Evolutionary conservation across 805 yeast species (phyloP).

Genomic region (Wickerhamiella occidentalis): DNA sequence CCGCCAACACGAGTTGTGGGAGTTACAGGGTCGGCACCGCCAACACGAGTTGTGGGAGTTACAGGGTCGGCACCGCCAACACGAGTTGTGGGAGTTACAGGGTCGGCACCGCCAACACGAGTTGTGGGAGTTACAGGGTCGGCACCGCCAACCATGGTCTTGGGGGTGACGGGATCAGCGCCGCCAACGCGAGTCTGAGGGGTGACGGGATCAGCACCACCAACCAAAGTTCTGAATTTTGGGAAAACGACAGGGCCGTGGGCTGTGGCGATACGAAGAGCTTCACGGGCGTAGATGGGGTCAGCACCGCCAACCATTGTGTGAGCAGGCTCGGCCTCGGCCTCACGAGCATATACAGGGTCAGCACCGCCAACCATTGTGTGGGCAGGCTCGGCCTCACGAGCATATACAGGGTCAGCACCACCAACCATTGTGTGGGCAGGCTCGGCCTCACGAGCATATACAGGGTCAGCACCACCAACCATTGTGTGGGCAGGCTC

Average conservation of each 20-base stretch:
- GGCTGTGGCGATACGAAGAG: background rate
- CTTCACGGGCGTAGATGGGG: background rate
- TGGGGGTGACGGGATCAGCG: background rate
- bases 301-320: background rate
- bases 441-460: background rate
- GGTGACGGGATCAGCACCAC: background rate
- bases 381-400: background rate
- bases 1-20: background rate
- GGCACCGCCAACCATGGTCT: background rate
- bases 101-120: background rate
- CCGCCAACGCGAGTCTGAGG: background rate
- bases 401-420: background rate
- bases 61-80: conserved; percentile 1
- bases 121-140: background rate
- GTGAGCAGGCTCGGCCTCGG: background rate
- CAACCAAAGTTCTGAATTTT: background rate
- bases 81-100: background rate
- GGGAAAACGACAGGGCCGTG: background rate
- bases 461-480: background rate
- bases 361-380: background rate
- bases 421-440: background rate
- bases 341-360: background rate
- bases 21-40: conserved; percentile 2
- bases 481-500: background rate
- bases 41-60: background rate